Evolutionary conservation across 2,329 filamentous ascomycete genomes (phyloP), one percentile per base, ranked within the genome.

Genomic region (Sporothrix phasma): DNA sequence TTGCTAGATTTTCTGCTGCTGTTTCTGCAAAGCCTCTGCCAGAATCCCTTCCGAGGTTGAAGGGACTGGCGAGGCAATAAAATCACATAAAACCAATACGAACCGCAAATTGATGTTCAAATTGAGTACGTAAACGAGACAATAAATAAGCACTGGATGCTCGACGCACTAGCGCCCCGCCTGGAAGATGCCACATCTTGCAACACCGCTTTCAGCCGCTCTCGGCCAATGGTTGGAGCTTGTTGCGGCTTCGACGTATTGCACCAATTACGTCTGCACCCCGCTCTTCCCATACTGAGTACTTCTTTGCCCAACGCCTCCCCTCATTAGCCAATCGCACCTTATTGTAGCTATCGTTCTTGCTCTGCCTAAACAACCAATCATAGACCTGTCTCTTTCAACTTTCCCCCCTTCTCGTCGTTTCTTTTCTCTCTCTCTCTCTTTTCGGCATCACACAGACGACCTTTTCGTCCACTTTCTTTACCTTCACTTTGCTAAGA

Each of bases 221-320:
- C 39, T 51, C 41, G 17, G 59, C 63, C 63, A 65, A 65, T 59
- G 15, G 47, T 41, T 64, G 41, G 41, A 64, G 63, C 63, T 64
- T 58, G 63, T 65, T 10, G 34, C n/a, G 34, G 8, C 10, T 37
- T 11, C 34, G 59, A n/a, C 19, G 22, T 11, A 10, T 26, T 58
- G 37, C 54, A 37, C 51, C 31, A 19, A 26, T 34, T 34, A n/a
- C n/a, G 17, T 37, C 19, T 29, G 39, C 59, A 61, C 31, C 54
- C 41, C 62, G 31, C 43, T 29, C 26, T 41, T 39, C 31, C 11
- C 49, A 34, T 53, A 37, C 29, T 3, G 15, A 37, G 37, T 54
- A n/a, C 31, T 37, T 26, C 49, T 37, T 51, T 19, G 46, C 46
- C 46, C 62, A 64, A 54, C 62, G 54, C 62, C 37, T 41, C 47